Conservation (phyloP, 225 moss, liverwort and hornwort species). For the Takakia lepidozioides region DNA sequence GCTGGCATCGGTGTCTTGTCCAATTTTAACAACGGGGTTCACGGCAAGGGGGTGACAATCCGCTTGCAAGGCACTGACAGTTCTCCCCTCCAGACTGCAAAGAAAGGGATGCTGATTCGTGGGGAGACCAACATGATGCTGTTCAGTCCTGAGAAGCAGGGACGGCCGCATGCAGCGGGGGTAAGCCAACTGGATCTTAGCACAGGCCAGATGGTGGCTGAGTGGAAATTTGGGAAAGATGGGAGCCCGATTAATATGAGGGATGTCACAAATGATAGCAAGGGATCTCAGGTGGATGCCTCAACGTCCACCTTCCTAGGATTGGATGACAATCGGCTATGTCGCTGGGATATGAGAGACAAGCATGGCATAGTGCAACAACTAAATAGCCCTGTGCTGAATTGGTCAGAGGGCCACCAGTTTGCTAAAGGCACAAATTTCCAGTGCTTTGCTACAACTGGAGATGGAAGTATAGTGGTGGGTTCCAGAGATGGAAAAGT, state of each 20-base stretch:
- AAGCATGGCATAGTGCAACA: constrained; percentile 57
- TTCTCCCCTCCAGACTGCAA: constrained; percentile 33
- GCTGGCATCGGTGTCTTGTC: constrained; percentile 47
- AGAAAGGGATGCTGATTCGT: constrained; percentile 64
- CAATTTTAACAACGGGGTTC: constrained; percentile 48
- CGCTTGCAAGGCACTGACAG: constrained; percentile 17
- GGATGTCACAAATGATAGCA: constrained; percentile 46
- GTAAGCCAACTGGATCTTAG: constrained; percentile 57
- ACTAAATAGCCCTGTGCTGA: constrained; percentile 43
- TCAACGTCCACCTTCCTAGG: constrained; percentile 48
- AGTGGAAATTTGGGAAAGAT: constrained; percentile 61
- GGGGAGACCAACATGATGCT: constrained; percentile 68
- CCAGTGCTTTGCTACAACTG: constrained; percentile 56
- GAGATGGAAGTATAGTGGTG: constrained; percentile 51
- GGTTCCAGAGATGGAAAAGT: constrained; percentile 60
- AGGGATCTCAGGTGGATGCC: constrained; percentile 41
- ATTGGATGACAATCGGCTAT: constrained; percentile 50
- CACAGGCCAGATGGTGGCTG: constrained; percentile 58
- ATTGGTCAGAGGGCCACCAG: constrained; percentile 59
- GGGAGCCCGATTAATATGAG: constrained; percentile 60
- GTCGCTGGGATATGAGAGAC: constrained; percentile 67
- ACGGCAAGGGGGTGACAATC: constrained; percentile 33
- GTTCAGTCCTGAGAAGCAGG: constrained; percentile 44
- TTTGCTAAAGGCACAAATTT: constrained; percentile 57
- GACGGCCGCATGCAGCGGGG: constrained; percentile 43